These are phyloP conservation scores for Amphirosellinia nigrospora DNA, from an alignment of 495 filamentous ascomycete species.

Conservation along the genomic window DNA sequence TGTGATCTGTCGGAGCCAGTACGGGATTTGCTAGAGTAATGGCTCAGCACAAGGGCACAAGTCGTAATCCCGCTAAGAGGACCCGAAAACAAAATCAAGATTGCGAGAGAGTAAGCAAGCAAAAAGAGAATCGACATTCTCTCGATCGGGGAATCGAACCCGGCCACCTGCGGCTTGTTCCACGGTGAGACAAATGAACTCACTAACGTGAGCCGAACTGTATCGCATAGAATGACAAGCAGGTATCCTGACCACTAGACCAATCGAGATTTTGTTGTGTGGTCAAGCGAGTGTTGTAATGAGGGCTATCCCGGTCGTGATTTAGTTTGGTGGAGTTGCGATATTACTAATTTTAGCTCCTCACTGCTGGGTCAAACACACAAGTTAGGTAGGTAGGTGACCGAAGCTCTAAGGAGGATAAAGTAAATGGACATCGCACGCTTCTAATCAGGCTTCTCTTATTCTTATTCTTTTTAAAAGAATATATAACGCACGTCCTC, in stretches of 20 bases:
- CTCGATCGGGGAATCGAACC: conserved; percentile 53
- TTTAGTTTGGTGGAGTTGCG: not conserved
- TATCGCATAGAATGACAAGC: conserved; percentile 18
- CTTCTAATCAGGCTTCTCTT: too few species aligned
- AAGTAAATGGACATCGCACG: too few species aligned
- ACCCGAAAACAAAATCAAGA: not conserved
- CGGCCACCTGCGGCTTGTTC: conserved; percentile 42
- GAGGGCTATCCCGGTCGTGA: not conserved
- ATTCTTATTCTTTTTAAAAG: too few species aligned
- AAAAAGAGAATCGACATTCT: conserved; percentile 12
- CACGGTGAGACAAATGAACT: not conserved
- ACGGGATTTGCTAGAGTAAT: too few species aligned
- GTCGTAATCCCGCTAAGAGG: too few species aligned
- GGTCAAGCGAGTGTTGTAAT: not conserved
- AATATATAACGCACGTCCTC: too few species aligned
- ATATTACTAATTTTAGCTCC: too few species aligned
- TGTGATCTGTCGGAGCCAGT: too few species aligned
- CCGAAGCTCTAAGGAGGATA: too few species aligned
- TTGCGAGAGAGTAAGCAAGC: not conserved
- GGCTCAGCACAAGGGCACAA: too few species aligned
- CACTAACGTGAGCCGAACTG: not conserved
- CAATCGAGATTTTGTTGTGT: conserved; percentile 23
- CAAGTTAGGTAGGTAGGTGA: too few species aligned
- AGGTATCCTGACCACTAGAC: conserved; percentile 26
- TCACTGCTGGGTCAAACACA: too few species aligned